Evolutionary conservation across 1,284 basidiomycete species (phyloP).

Genomic region (Ceratobasidium sp.): DNA sequence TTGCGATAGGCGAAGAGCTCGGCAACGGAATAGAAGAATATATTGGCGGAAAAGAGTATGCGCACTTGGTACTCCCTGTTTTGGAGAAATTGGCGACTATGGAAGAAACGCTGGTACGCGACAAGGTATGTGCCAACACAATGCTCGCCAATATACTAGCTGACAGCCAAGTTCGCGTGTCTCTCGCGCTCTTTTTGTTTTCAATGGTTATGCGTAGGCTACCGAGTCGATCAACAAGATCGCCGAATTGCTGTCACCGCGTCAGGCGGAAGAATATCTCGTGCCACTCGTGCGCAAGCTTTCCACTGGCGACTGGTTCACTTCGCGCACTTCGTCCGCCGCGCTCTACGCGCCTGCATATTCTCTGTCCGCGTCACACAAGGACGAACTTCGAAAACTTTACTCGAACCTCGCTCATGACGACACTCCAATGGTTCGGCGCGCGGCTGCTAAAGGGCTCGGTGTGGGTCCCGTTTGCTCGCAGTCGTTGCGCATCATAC

Average conservation of each 20-base stretch:
- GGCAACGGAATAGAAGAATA: constrained; percentile 94
- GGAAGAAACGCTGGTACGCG: constrained; percentile 97
- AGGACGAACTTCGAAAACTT: constrained; percentile 90
- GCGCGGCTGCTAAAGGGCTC: constrained; percentile 96
- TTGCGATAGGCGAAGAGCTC: constrained; percentile 95
- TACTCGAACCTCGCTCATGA: constrained; percentile 87
- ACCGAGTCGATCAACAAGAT: constrained; percentile 97
- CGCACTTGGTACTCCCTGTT: constrained; percentile 89
- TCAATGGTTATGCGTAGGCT: constrained; percentile 62
- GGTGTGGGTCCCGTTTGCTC: constrained; percentile 68
- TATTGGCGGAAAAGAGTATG: constrained; percentile 88
- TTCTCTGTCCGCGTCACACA: constrained; percentile 72
- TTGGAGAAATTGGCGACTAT: constrained; percentile 96
- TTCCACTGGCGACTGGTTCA: constrained; percentile 98
- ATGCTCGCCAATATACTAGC: not conserved
- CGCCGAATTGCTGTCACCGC: constrained; percentile 75
- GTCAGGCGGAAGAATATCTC: constrained; percentile 90
- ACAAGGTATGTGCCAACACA: constrained; percentile 76
- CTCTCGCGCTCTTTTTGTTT: constrained; percentile 6
- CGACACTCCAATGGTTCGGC: constrained; percentile 98
- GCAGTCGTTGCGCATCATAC: not conserved
- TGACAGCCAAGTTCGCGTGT: constrained; percentile 3
- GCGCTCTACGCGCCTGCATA: constrained; percentile 96
- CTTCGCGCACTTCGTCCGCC: constrained; percentile 95
- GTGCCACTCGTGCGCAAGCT: constrained; percentile 91